Evolutionary conservation across 2,329 filamentous ascomycete species (phyloP).

Genomic region (Sclerotinia subarctica): DNA sequence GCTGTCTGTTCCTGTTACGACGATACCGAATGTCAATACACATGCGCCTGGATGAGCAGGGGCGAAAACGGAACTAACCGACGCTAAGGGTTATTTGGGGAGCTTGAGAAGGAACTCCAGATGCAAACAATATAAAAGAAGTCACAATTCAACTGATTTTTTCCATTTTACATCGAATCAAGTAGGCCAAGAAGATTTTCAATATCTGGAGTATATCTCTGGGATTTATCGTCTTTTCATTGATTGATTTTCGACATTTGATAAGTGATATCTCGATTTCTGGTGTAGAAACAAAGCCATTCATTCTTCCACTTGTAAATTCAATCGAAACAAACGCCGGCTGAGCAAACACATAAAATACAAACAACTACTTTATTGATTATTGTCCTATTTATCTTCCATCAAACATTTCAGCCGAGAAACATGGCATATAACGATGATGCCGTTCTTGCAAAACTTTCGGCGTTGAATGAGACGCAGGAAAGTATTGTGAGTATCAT

Average conservation of each 20-base stretch:
- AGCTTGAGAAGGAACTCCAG: slow-evolving; percentile 13
- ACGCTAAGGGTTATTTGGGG: slow-evolving; percentile 20
- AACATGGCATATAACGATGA: slow-evolving; percentile 94
- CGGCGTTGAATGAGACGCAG: slow-evolving; percentile 92
- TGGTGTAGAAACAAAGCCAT: slow-evolving; percentile 13
- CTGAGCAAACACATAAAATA: slow-evolving; percentile 5
- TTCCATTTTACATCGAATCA: background rate
- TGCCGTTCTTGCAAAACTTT: slow-evolving; percentile 89
- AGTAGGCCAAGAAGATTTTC: background rate
- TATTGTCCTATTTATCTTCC: background rate
- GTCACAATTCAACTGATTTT: slow-evolving; percentile 12
- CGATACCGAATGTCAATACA: slow-evolving; percentile 8
- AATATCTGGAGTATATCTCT: background rate
- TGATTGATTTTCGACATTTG: background rate
- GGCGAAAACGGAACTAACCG: slow-evolving; percentile 18
- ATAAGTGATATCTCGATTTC: background rate
- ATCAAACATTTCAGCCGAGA: slow-evolving; percentile 10
- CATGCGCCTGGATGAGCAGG: slow-evolving; percentile 10
- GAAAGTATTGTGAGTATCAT: slow-evolving; percentile 69
- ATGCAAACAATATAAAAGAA: slow-evolving; percentile 4
- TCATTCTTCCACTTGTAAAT: slow-evolving; percentile 1
- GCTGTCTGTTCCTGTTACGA: slow-evolving; percentile 17
- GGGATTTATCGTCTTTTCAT: background rate
- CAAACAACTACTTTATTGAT: slow-evolving; percentile 15
- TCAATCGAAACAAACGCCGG: slow-evolving; percentile 3